These are phyloP conservation scores for Mycena chlorophos DNA, from an alignment of 768 basidiomycete species.

Conservation along the genomic window DNA sequence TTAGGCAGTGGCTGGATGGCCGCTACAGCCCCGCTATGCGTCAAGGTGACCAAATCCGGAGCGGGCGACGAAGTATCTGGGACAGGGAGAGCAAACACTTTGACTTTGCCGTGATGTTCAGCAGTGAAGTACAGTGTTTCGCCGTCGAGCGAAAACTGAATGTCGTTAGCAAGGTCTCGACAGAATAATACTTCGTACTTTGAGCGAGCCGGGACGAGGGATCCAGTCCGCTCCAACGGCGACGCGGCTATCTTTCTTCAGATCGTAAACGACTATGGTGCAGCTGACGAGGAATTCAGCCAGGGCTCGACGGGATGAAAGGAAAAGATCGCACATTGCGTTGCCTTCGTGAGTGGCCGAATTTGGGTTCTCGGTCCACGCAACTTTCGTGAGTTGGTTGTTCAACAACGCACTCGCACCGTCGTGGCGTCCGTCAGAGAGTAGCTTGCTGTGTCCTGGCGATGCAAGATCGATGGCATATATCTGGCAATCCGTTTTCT, in stretches of 20 bases:
- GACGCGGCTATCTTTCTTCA: slow-evolving; percentile 62
- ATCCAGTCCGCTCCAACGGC: slow-evolving; percentile 86
- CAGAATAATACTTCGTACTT: slow-evolving; percentile 39
- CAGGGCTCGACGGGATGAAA: background rate
- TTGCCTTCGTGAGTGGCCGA: slow-evolving; percentile 58
- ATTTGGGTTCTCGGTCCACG: slow-evolving; percentile 91
- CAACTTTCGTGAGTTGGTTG: slow-evolving; percentile 64
- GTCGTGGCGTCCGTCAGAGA: slow-evolving; percentile 19
- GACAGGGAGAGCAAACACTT: slow-evolving; percentile 68
- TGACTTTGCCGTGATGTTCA: slow-evolving; percentile 76
- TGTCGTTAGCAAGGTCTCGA: background rate
- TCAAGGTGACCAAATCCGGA: slow-evolving; percentile 57
- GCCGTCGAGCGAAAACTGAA: slow-evolving; percentile 74
- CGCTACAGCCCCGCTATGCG: slow-evolving; percentile 55
- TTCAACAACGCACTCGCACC: slow-evolving; percentile 63
- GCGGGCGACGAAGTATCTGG: slow-evolving; percentile 55
- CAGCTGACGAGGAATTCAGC: slow-evolving; percentile 43
- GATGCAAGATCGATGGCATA: slow-evolving; percentile 79
- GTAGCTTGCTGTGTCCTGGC: slow-evolving; percentile 84
- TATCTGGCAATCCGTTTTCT: no score
- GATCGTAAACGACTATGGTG: slow-evolving; percentile 78
- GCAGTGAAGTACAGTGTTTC: slow-evolving; percentile 69
- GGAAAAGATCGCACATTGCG: slow-evolving; percentile 49
- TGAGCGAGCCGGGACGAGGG: slow-evolving; percentile 63
- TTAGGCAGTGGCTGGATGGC: slow-evolving; percentile 61